Evolutionary conservation across 768 basidiomycete genomes (phyloP).

Genomic region (Neoboletus magnificus): DNA sequence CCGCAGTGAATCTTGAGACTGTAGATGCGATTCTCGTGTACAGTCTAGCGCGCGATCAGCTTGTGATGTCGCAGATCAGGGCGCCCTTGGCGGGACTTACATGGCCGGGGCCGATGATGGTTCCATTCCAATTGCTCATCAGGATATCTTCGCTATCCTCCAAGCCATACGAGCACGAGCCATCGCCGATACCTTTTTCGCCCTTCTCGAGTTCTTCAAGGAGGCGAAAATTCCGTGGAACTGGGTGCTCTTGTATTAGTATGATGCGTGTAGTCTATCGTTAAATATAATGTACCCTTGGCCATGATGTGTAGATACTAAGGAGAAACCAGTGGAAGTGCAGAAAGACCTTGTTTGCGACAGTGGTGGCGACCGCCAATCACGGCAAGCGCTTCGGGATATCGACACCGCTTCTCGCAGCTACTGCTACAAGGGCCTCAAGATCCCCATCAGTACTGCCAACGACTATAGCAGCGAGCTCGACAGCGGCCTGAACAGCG

Average conservation of each 20-base stretch:
- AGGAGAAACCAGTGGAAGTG: slow-evolving; percentile 10
- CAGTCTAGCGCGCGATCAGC: slow-evolving; percentile 55
- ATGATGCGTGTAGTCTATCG: neutral
- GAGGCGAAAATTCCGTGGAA: slow-evolving; percentile 94
- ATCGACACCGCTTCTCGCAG: slow-evolving; percentile 33
- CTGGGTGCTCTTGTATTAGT: slow-evolving; percentile 40
- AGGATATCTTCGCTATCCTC: slow-evolving; percentile 94
- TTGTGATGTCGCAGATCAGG: slow-evolving; percentile 12
- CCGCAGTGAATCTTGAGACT: slow-evolving; percentile 88
- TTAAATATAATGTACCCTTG: slow-evolving; percentile 40
- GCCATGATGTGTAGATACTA: slow-evolving; percentile 45
- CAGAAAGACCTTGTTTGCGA: neutral
- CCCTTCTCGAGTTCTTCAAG: slow-evolving; percentile 99
- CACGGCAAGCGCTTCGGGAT: slow-evolving; percentile 3
- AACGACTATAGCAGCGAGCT: slow-evolving; percentile 18
- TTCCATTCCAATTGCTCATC: slow-evolving; percentile 99
- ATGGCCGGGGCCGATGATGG: slow-evolving; percentile 97
- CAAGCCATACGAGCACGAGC: slow-evolving; percentile 94
- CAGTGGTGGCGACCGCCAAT: slow-evolving; percentile 10
- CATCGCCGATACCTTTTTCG: slow-evolving; percentile 99
- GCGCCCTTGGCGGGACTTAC: slow-evolving; percentile 45
- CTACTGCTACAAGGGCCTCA: slow-evolving; percentile 3
- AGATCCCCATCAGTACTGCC: slow-evolving; percentile 5
- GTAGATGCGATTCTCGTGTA: slow-evolving; percentile 99
- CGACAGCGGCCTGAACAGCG: slow-evolving; percentile 1